Evolutionary conservation across 768 basidiomycete species (phyloP), one percentile per base, ranked within the genome.

Genomic region (Russula olivacea): DNA sequence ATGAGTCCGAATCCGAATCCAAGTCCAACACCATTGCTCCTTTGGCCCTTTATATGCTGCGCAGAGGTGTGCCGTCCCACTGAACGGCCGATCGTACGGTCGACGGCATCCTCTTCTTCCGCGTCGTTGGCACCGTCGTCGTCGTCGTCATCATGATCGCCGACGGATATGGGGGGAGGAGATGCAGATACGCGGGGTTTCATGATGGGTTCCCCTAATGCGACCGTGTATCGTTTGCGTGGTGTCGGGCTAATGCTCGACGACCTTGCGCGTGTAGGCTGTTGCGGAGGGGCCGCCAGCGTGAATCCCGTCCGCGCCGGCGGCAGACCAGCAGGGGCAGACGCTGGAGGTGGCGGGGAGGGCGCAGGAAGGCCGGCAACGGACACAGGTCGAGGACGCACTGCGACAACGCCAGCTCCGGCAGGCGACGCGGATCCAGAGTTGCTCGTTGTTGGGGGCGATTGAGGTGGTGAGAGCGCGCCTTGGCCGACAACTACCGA

Each of bases 191-290:
- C 47, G 40, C 65, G 51, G 2, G 70, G 59, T 41, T 66, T 65
- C 65, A 83, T 80, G 63, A 90, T 84, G 0, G 89, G 86, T 2
- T 83, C 87, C 11, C 89, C 90, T 0, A 93, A 79, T 0, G 91
- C 91, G 36, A 93, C 91, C 0, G 91, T 93, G 70, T 93, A 93
- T 43, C 91, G 80, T 69, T 93, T 93, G 63, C 91, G 76, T 1
- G 78, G 74, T 0, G 82, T 75, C 2, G 91, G 89, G 3, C 88
- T 90, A 1, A 85, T 79, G 68, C 84, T 87, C 5, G 78, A 75
- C 17, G 79, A 80, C 21, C 84, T 76, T 49, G 76, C 80, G 1
- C 80, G 83, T 1, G 79, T 71, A 0, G 82, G 81, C 3, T 82
- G 82, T 4, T 83, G 76, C 11, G 68, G 58, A 2, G 66, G 61